Evolutionary conservation across 768 basidiomycete species (phyloP).

Genomic region (Megacollybia marginata): DNA sequence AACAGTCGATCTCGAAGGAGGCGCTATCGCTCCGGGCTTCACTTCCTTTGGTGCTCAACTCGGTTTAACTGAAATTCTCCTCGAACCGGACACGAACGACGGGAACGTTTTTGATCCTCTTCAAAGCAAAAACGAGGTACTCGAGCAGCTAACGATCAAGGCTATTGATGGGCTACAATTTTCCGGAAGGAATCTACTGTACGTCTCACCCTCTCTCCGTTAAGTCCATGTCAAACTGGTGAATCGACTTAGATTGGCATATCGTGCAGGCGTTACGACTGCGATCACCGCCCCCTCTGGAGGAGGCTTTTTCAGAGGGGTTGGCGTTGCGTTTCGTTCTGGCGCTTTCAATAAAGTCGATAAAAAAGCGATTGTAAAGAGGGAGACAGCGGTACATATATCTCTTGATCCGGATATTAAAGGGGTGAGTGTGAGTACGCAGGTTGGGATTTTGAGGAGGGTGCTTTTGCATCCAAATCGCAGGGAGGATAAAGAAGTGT

Average conservation of each 20-base stretch:
- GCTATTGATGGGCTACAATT: conserved; percentile 75
- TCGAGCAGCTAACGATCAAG: conserved; percentile 28
- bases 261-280: conserved; percentile 55
- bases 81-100: conserved; percentile 53
- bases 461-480: conserved; percentile 30
- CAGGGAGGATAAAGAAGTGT: conserved; percentile 35
- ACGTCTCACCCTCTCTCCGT: conserved; percentile 7
- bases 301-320: conserved; percentile 42
- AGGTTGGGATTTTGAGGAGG: conserved; percentile 55
- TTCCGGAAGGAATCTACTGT: conserved; percentile 47
- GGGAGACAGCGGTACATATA: conserved; percentile 56
- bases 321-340: conserved; percentile 53
- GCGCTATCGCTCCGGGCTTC: conserved; percentile 49
- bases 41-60: conserved; percentile 45
- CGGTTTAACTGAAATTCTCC: conserved; percentile 56
- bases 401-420: conserved; percentile 33
- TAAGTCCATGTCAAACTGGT: conserved; percentile 1
- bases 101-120: conserved; percentile 46
- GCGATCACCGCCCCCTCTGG: conserved; percentile 51
- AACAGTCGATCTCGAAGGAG: conserved; percentile 56
- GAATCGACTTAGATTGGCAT: conserved; percentile 40
- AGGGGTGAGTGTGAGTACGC: conserved; percentile 53
- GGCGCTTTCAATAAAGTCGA: conserved; percentile 49
- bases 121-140: conserved; percentile 27
- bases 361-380: conserved; percentile 52